Base-by-base conservation (phyloP, 371 early-diverging fungal genomes). In the Sporodiniella umbellata region DNA sequence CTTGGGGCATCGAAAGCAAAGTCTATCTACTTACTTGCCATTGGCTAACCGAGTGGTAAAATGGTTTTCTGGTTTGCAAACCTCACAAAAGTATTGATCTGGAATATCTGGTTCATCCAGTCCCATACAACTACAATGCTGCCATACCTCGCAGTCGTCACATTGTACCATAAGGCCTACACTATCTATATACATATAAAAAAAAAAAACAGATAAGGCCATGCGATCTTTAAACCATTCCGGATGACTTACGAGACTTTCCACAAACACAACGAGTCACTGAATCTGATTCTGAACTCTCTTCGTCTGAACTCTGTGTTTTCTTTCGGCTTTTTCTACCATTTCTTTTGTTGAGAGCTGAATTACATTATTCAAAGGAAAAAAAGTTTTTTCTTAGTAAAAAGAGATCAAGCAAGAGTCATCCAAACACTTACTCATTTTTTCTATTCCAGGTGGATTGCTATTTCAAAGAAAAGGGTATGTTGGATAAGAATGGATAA, bases 91-190 rank as follows among this genome's bases (percentile, higher is more conserved):
- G 71, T 93, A 93, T 49, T 87, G 78, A 53, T 90, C 87, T 15
- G 93, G 93, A 25, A 79, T 67, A 26, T 86, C 76, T 49, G 84
- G 79, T 43, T 79, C 70, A 26, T 80, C 77, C 21, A 93, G 68
- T 14, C 89, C 88, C 64, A 93, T 85, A 63, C 93, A 93, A 15
- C 80, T 79, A 51, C 86, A 85, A 66, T 93, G 93, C 61, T 93
- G 93, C 93, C 93, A 93, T 18, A 90, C 91, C 56, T 84, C 78
- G 58, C 93, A 93, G 12, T 79, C 75, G 42, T 93, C 93, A 67
- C 93, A 93, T 69, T 91, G 89, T 14, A 93, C 86, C 91, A 91
- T 92, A 38, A 84, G 69, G 25, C 88, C 91, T 15, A 75, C 74
- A 56, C 79, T 62, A 30, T 70, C 70, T 68, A 33, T 28, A 42